Percentiles rank a stretch among this genome's conserved stretches.
phyloP scores from a whole-genome alignment of 2,329 filamentous ascomycete species.

The Alternaria arborescens region DNA sequence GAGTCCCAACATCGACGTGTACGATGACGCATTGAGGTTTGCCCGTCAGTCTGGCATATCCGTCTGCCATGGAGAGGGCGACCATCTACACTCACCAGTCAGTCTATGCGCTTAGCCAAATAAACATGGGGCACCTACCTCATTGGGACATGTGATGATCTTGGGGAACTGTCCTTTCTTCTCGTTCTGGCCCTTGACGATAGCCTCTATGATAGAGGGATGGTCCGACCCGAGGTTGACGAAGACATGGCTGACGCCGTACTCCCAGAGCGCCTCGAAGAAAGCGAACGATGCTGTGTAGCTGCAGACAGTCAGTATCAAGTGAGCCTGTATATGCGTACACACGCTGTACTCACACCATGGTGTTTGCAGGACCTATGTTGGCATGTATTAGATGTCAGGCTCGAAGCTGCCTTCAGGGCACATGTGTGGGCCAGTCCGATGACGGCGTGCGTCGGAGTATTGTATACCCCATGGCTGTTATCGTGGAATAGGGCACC shows the following conservation, averaged over 20 bases:
- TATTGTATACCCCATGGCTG: conserved; percentile 7
- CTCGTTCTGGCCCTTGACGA: conserved; percentile 77
- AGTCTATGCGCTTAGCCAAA: conserved; percentile 11
- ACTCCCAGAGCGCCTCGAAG: conserved; percentile 80
- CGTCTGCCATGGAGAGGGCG: conserved; percentile 84
- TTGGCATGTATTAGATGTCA: background rate
- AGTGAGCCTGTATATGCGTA: background rate
- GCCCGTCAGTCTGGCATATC: conserved; percentile 73
- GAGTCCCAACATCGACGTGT: conserved; percentile 83
- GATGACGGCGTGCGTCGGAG: conserved; percentile 1
- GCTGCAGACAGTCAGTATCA: conserved; percentile 24
- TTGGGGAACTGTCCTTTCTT: conserved; percentile 70
- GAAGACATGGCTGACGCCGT: conserved; percentile 59
- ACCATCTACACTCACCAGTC: conserved; percentile 69
- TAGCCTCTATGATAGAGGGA: conserved; percentile 80
- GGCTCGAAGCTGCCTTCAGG: background rate
- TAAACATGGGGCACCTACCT: conserved; percentile 59
- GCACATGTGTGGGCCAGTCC: background rate
- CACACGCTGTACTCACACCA: conserved; percentile 29
- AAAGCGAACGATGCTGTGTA: conserved; percentile 84
- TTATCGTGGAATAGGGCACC: background rate
- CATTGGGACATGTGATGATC: conserved; percentile 82
- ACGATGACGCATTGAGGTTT: conserved; percentile 80
- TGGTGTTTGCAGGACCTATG: conserved; percentile 13
- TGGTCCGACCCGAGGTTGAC: conserved; percentile 77